Conservation (phyloP, 1,284 basidiomycete genomes). For the Mycosarcoma maydis region DNA sequence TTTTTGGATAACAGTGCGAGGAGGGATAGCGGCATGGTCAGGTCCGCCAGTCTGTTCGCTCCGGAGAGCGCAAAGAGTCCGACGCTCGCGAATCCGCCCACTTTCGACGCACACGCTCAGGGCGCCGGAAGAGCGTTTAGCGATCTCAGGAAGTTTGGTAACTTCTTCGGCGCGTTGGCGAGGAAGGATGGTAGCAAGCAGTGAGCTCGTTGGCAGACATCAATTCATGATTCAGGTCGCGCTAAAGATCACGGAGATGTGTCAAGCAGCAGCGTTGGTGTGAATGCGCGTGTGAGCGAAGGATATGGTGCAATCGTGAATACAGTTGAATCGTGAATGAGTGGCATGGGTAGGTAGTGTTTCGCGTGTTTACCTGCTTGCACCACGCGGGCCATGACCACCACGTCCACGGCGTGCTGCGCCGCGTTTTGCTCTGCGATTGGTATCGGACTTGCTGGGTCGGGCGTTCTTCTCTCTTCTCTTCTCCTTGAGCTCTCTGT, state of each 20-base stretch:
- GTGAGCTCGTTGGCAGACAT: too few species aligned
- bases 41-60: conserved; percentile 27
- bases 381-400: conserved; percentile 10
- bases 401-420: conserved; percentile 5
- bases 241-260: too few species aligned
- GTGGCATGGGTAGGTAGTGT: too few species aligned
- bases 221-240: too few species aligned
- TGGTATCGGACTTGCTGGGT: conserved; percentile 39
- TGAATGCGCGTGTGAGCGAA: neutral
- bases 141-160: conserved; percentile 60
- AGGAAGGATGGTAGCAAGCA: conserved; percentile 37
- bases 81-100: conserved; percentile 1
- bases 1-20: conserved; percentile 27
- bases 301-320: neutral
- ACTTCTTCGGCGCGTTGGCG: conserved; percentile 58
- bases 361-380: conserved; percentile 8
- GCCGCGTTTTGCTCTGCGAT: conserved; percentile 8
- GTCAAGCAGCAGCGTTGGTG: too few species aligned
- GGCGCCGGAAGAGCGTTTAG: conserved; percentile 39
- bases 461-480: conserved; percentile 62
- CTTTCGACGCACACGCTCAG: conserved; percentile 13
- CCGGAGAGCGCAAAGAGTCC: conserved; percentile 17
- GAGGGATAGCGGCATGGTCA: conserved; percentile 19
- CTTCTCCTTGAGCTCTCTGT: conserved; percentile 49
- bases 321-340: too few species aligned